phyloP scores from a whole-genome alignment of 192 early-diverging fungal species.

The Coemansia erecta region DNA sequence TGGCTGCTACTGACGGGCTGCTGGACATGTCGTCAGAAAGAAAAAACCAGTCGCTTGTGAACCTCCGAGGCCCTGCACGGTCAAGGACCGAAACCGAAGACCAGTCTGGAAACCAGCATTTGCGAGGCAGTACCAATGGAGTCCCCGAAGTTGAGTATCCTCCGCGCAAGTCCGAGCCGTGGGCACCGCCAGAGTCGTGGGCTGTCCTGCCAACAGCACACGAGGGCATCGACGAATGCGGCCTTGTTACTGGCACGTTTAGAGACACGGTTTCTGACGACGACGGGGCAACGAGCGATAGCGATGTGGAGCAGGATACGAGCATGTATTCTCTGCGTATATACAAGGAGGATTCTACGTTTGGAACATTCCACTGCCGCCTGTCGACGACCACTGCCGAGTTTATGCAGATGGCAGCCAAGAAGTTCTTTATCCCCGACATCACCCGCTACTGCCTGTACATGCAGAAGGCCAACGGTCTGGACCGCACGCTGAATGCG shows the following conservation, averaged over 20 bases:
- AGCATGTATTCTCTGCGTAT: slow-evolving; percentile 67
- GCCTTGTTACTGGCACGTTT: slow-evolving; percentile 16
- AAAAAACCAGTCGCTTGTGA: slow-evolving; percentile 13
- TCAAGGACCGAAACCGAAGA: not conserved
- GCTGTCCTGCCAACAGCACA: slow-evolving; percentile 57
- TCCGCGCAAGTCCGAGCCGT: slow-evolving; percentile 53
- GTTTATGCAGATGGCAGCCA: slow-evolving; percentile 67
- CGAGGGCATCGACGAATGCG: slow-evolving; percentile 39
- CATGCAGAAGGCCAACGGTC: slow-evolving; percentile 47
- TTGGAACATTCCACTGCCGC: slow-evolving; percentile 70
- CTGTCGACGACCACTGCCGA: slow-evolving; percentile 72
- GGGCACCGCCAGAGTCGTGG: slow-evolving; percentile 74
- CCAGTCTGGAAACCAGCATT: not conserved
- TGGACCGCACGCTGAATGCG: slow-evolving; percentile 69
- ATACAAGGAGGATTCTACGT: slow-evolving; percentile 77
- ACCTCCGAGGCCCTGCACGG: slow-evolving; percentile 10
- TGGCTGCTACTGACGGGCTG: slow-evolving; percentile 2
- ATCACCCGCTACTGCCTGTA: slow-evolving; percentile 53
- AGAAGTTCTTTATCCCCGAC: slow-evolving; percentile 82
- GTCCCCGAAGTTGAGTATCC: slow-evolving; percentile 28
- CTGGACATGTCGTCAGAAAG: not conserved
- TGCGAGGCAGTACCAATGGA: not conserved
- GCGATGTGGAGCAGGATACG: slow-evolving; percentile 38
- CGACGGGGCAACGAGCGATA: slow-evolving; percentile 32
- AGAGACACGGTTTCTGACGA: slow-evolving; percentile 33